Evolutionary conservation across 2,329 filamentous ascomycete species (phyloP).

Genomic region (Curvularia sp.): DNA sequence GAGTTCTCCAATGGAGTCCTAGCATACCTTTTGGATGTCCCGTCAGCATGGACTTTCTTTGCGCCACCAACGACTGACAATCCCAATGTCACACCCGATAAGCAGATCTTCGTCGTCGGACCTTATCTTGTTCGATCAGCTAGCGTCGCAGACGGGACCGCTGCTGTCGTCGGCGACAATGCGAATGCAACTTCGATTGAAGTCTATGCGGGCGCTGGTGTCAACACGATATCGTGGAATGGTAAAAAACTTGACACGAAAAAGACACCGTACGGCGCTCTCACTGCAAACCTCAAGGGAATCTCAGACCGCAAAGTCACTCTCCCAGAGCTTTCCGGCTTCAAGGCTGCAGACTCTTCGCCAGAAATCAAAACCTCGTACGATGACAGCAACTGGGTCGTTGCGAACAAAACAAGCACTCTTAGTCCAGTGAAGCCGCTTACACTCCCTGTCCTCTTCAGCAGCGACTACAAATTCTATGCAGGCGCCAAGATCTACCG

Average conservation of each 20-base stretch:
- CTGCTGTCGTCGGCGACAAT: conserved; percentile 60
- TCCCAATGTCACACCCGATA: conserved; percentile 54
- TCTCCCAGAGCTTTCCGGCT: conserved; percentile 56
- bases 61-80: conserved; percentile 58
- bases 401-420: conserved; percentile 60
- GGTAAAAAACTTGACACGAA: conserved; percentile 51
- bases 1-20: conserved; percentile 60
- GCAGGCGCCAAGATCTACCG: conserved; percentile 62
- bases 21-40: conserved; percentile 61
- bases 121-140: conserved; percentile 52
- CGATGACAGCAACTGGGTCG: conserved; percentile 61
- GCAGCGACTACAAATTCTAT: conserved; percentile 63
- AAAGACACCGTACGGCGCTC: conserved; percentile 55
- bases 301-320: conserved; percentile 50
- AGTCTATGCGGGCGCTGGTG: conserved; percentile 42
- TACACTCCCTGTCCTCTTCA: conserved; percentile 62
- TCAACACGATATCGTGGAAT: conserved; percentile 55
- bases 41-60: conserved; percentile 65
- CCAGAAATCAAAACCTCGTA: conserved; percentile 58
- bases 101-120: conserved; percentile 53
- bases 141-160: conserved; percentile 45
- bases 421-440: conserved; percentile 56
- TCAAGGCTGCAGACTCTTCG: conserved; percentile 60
- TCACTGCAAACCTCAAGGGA: conserved; percentile 54
- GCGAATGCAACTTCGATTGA: conserved; percentile 54